phyloP scores from a whole-genome alignment of 1,284 basidiomycete genomes.

The Pascua guehoae region DNA sequence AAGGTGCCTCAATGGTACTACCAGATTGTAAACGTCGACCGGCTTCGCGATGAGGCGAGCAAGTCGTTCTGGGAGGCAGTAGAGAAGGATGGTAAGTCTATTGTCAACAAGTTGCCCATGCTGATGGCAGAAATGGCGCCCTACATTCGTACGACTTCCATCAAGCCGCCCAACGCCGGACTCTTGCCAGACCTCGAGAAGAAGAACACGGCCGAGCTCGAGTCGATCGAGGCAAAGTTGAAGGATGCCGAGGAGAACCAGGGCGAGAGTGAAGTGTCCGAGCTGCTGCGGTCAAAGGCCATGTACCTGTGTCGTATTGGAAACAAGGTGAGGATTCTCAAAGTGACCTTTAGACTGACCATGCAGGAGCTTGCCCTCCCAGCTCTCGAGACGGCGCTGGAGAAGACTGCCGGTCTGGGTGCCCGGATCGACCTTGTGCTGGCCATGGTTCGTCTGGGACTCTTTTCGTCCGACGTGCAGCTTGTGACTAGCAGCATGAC shows the following conservation, averaged over 20 bases:
- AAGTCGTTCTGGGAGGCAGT: conserved; percentile 69
- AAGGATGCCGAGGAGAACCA: conserved; percentile 84
- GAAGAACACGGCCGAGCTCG: conserved; percentile 71
- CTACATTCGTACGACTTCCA: conserved; percentile 54
- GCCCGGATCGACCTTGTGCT: conserved; percentile 90
- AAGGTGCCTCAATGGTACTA: conserved; percentile 73
- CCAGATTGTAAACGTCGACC: conserved; percentile 62
- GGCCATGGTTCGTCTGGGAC: conserved; percentile 80
- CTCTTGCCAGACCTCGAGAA: conserved; percentile 68
- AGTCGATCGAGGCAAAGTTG: conserved; percentile 71
- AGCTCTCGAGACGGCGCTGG: conserved; percentile 78
- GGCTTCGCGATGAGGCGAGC: conserved; percentile 65
- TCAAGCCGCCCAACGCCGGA: conserved; percentile 54
- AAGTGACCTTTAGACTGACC: background rate
- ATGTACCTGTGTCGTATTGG: conserved; percentile 86
- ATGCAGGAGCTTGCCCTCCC: conserved; percentile 65
- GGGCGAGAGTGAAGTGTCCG: conserved; percentile 90
- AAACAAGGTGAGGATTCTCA: conserved; percentile 65
- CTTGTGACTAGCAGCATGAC: conserved; percentile 71
- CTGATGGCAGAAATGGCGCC: conserved; percentile 69
- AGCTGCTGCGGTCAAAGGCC: conserved; percentile 78
- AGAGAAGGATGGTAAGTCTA: conserved; percentile 71
- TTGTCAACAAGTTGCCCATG: background rate
- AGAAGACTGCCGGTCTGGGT: conserved; percentile 90
- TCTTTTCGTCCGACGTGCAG: conserved; percentile 82